Base-by-base conservation (phyloP, 805 yeast genomes). In the Cyberlindnera euphorbiae region DNA sequence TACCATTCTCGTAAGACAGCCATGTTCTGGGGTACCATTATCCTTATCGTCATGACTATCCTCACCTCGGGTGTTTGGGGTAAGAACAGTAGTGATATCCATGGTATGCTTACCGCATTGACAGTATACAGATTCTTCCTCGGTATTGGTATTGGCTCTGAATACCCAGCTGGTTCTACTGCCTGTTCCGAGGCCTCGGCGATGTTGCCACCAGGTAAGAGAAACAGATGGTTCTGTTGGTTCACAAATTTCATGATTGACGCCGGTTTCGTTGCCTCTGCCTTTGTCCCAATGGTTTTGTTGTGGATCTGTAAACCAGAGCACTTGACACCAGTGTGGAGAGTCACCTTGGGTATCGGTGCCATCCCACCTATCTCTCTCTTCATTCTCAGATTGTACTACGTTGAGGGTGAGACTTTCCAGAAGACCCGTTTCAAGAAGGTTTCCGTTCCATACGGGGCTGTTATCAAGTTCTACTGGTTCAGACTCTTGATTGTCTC, bases 111-210 rank as follows among this genome's bases (percentile, higher is more conserved):
- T 44, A 80, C 87, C 12, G 90, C 93, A 15, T 63, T 89, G 36
- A 85, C 95, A 8, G 82, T 80, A 8, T 86, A 82, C 59, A 74
- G 97, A 60, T 85, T 85, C 60, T 80, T 89, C 62, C 64, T 89
- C 34, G 97, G 97, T 63, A 67, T 86, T 46, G 94, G 89, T 52
- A 84, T 90, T 50, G 97, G 97, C 51, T 89, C 94, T 33, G 97
- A 89, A 63, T 89, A 89, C 56, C 96, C 96, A 31, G 82, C 94
- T 11, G 89, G 96, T 30, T 82, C 95, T 8, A 90, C 89, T 14
- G 94, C 95, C 25, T 86, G 94, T 49, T 88, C 96, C 19, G 97
- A 89, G 61, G 93, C 94, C 26, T 78, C 94, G 30, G 79, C 83
- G 38, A 63, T 75, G 44, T 65, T 88, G 49, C 84, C 89, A 13